These are phyloP conservation scores for Entophlyctis luteolus DNA, from an alignment of 192 early-diverging fungal genomes.

Conservation along the genomic window DNA sequence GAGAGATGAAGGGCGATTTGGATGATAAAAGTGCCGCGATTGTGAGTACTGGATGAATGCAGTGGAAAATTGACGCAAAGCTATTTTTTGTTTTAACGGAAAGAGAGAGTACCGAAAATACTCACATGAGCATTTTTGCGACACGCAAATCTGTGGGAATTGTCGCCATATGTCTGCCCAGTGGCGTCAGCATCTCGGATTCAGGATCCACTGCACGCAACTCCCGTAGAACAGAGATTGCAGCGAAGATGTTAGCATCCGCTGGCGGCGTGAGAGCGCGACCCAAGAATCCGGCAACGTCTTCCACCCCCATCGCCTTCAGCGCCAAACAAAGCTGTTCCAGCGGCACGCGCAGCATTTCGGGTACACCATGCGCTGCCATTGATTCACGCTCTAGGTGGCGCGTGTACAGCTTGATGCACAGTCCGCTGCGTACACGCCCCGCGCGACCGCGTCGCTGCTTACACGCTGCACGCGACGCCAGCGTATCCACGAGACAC, in stretches of 20 bases:
- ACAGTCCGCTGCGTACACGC: slow-evolving; percentile 70
- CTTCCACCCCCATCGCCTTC: slow-evolving; percentile 36
- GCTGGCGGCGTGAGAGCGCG: slow-evolving; percentile 37
- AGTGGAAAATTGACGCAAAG: slow-evolving; percentile 43
- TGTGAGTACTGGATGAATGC: slow-evolving; percentile 42
- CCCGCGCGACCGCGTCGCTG: slow-evolving; percentile 86
- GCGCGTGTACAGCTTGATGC: slow-evolving; percentile 51
- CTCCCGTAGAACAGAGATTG: slow-evolving; percentile 28
- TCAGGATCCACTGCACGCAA: slow-evolving; percentile 34
- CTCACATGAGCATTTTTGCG: no score
- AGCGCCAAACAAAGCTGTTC: slow-evolving; percentile 80
- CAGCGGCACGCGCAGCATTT: slow-evolving; percentile 76
- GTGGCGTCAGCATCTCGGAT: slow-evolving; percentile 26
- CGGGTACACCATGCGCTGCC: slow-evolving; percentile 60
- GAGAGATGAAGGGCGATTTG: slow-evolving; percentile 52
- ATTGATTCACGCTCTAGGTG: slow-evolving; percentile 36
- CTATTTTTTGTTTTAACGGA: no score
- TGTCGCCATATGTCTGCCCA: slow-evolving; percentile 41
- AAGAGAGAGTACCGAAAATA: no score
- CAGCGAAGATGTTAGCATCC: slow-evolving; percentile 26
- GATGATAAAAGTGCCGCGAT: slow-evolving; percentile 46
- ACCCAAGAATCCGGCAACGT: slow-evolving; percentile 35
- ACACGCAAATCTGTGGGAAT: slow-evolving; percentile 18
- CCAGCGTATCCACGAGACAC: slow-evolving; percentile 58
- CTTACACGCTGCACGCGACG: slow-evolving; percentile 60